Conservation (phyloP, 768 basidiomycete species). For the Crucibulum laeve region DNA sequence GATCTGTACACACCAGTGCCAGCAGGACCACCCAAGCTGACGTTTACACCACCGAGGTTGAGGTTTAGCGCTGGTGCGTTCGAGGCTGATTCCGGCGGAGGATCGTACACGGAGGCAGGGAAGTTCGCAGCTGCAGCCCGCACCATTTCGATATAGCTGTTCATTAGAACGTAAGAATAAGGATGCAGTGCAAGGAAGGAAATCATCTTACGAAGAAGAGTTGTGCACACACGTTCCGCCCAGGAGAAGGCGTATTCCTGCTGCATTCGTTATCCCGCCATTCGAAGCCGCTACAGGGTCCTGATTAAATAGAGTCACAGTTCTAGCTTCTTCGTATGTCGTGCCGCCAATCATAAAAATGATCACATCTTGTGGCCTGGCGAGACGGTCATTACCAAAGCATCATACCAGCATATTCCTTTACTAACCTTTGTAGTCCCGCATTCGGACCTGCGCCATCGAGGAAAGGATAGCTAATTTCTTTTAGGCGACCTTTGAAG, state of each 20-base stretch:
- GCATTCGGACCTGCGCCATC: slow-evolving; percentile 63
- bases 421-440: slow-evolving; percentile 60
- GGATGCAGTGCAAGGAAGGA: slow-evolving; percentile 1
- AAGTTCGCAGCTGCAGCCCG: slow-evolving; percentile 62
- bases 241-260: slow-evolving; percentile 75
- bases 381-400: slow-evolving; percentile 1
- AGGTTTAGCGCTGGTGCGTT: slow-evolving; percentile 82
- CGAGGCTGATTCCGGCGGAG: slow-evolving; percentile 68
- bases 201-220: slow-evolving; percentile 70
- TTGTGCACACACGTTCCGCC: slow-evolving; percentile 97
- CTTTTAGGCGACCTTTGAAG: slow-evolving; percentile 80
- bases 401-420: background rate
- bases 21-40: slow-evolving; percentile 85
- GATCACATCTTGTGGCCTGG: slow-evolving; percentile 92
- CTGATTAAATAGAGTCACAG: slow-evolving; percentile 83
- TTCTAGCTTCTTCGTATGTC: slow-evolving; percentile 92
- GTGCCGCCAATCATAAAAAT: slow-evolving; percentile 96
- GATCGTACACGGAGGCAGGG: slow-evolving; percentile 65
- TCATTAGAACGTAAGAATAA: slow-evolving; percentile 6
- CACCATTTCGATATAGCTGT: slow-evolving; percentile 87
- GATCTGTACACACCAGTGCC: slow-evolving; percentile 85
- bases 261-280: slow-evolving; percentile 41
- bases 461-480: slow-evolving; percentile 87
- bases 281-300: slow-evolving; percentile 53
- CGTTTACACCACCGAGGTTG: slow-evolving; percentile 88